Evolutionary conservation across 2,329 filamentous ascomycete genomes (phyloP), one percentile per base, ranked within the genome.

Genomic region (Cytospora chrysosperma): DNA sequence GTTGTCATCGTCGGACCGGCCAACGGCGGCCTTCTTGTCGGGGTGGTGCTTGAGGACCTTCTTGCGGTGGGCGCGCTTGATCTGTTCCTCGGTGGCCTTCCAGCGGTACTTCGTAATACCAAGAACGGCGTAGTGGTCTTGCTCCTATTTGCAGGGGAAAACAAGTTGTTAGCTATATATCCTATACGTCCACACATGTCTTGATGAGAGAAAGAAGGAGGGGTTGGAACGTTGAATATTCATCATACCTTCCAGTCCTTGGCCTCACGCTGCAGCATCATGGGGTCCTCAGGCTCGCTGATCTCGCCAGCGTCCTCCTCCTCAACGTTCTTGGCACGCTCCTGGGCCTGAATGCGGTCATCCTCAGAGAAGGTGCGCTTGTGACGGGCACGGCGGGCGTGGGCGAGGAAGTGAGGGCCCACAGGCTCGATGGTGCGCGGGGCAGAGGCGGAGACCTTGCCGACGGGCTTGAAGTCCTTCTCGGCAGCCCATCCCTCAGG

Each of bases 31-130:
- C 82, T 96, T 96, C 89, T 99, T 99, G 78, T 99, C 95, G 67
- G 95, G 95, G 79, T 99, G 95, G 78, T 99, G 95, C 81, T 93
- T 94, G 69, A 99, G 90, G 69, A 99, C 95, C 90, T 99, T 99
- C 88, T 96, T 97, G 82, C 95, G 92, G 82, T 99, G 94, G 70
- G 96, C 95, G 72, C 92, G 91, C 85, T 97, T 98, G 84, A 99
- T 98, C 83, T 98, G 94, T 70, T 98, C 94, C 78, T 97, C 93
- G 64, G 92, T 97, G 61, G 95, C 96, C 79, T 87, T 91, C 82
- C 85, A 95, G 72, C 95, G 90, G 83, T 96, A 94, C 80, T 93
- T 96, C 75, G 90, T 90, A 68, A 99, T 82, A 68, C 95, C 95
- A 64, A 99, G 89, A 61, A 99, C 91, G 72, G 95, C 93, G 80